Conservation (phyloP, 2,329 filamentous ascomycete genomes). For the Arthrinium puccinioides region DNA sequence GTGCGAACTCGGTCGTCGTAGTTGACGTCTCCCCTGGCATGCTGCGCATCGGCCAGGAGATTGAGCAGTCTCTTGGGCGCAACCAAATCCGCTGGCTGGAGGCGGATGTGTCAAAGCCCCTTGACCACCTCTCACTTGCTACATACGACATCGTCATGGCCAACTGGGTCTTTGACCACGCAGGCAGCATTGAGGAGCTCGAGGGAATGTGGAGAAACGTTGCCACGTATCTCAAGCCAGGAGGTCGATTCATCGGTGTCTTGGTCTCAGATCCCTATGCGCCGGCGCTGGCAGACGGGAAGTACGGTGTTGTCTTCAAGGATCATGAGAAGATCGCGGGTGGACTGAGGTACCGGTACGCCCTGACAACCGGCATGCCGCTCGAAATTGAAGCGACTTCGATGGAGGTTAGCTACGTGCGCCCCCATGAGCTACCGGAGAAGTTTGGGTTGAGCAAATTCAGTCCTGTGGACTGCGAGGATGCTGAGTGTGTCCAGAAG, state of each 20-base stretch:
- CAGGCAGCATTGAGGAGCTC: constrained; percentile 1
- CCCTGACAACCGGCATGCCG: constrained; percentile 3
- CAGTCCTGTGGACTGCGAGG: constrained; percentile 12
- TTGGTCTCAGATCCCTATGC: constrained; percentile 7
- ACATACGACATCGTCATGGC: constrained; percentile 14
- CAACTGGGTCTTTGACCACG: constrained; percentile 12
- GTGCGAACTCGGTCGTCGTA: constrained; percentile 18
- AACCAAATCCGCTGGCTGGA: constrained; percentile 4
- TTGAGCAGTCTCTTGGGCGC: constrained; percentile 3
- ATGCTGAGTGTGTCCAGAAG: constrained; percentile 11
- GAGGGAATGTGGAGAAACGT: constrained; percentile 12
- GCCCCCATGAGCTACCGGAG: constrained; percentile 14
- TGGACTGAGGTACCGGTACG: constrained; percentile 12
- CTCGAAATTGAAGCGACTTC: constrained; percentile 12
- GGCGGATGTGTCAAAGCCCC: constrained; percentile 8
- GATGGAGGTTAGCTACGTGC: constrained; percentile 13
- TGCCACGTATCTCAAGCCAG: constrained; percentile 7
- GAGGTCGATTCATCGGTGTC: constrained; percentile 11
- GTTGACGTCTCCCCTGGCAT: constrained; percentile 20
- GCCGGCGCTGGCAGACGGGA: neutral
- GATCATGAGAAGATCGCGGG: constrained; percentile 11
- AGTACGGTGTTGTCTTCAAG: neutral
- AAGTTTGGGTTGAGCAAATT: constrained; percentile 15
- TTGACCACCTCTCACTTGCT: constrained; percentile 6
- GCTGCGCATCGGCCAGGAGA: constrained; percentile 13